phyloP scores from a whole-genome alignment of 2,329 filamentous ascomycete genomes.

The Ceratocystiopsis sp. region DNA sequence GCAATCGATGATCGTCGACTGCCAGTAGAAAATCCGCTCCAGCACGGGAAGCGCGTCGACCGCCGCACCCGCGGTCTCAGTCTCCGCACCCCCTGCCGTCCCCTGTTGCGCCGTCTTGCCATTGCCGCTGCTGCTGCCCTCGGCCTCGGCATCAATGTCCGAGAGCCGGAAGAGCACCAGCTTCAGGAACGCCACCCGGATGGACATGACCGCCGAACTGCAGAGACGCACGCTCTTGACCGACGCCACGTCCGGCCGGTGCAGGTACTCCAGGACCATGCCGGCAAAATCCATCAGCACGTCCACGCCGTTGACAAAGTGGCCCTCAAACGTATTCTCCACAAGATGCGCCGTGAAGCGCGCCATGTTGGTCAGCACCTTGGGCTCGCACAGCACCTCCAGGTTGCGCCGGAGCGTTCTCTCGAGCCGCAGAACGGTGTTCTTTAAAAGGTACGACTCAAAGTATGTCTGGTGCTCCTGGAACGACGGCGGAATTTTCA shows the following conservation, averaged over 20 bases:
- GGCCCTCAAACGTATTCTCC: constrained; percentile 88
- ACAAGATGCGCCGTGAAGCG: constrained; percentile 66
- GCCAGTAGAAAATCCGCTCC: constrained; percentile 85
- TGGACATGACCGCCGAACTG: constrained; percentile 59
- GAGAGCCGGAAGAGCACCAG: constrained; percentile 69
- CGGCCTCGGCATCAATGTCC: constrained; percentile 50
- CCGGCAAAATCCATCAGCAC: constrained; percentile 74
- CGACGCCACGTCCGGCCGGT: constrained; percentile 62
- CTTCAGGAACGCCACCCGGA: constrained; percentile 62
- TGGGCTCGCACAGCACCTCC: constrained; percentile 59
- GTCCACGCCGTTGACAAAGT: constrained; percentile 82
- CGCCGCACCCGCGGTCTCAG: no score
- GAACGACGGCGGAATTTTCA: constrained; percentile 82
- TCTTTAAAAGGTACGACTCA: constrained; percentile 71
- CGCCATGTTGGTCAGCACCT: constrained; percentile 71
- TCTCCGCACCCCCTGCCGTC: not conserved
- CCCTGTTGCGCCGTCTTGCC: not conserved
- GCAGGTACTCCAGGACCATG: constrained; percentile 71
- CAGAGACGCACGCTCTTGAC: constrained; percentile 87
- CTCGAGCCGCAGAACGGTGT: constrained; percentile 53
- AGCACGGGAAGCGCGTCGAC: constrained; percentile 58
- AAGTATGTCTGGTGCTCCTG: constrained; percentile 92
- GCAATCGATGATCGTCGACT: constrained; percentile 69
- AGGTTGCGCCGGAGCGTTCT: constrained; percentile 55
- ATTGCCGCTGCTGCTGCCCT: not conserved